phyloP scores from a whole-genome alignment of 1,284 basidiomycete genomes.

The Coriolopsis trogii region DNA sequence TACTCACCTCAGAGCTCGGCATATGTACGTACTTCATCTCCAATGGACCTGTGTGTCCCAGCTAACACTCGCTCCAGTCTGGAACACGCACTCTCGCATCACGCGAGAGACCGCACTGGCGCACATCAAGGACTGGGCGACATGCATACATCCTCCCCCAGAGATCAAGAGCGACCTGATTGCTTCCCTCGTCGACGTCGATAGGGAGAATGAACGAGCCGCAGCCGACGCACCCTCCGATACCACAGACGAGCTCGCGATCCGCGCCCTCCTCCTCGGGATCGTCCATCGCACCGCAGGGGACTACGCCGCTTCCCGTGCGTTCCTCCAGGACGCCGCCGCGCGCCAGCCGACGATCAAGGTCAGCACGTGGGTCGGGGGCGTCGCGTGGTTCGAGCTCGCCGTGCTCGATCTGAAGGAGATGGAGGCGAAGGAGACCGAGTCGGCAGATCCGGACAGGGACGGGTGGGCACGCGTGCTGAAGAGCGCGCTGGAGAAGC shows the following conservation, averaged over 20 bases:
- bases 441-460: constrained; percentile 23
- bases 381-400: constrained; percentile 67
- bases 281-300: constrained; percentile 62
- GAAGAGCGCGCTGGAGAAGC: constrained; percentile 47
- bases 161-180: constrained; percentile 40
- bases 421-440: constrained; percentile 37
- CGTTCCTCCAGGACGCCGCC: constrained; percentile 54
- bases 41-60: constrained; percentile 3
- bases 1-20: constrained; percentile 47
- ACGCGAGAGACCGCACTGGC: constrained; percentile 50
- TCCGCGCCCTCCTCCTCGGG: constrained; percentile 70
- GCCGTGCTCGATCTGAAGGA: constrained; percentile 68
- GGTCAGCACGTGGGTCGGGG: constrained; percentile 66
- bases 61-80: constrained; percentile 48
- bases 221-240: constrained; percentile 48
- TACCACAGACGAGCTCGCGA: constrained; percentile 69
- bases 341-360: constrained; percentile 41
- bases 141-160: constrained; percentile 47
- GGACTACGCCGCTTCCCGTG: constrained; percentile 46
- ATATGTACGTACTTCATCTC: constrained; percentile 50
- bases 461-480: constrained; percentile 52
- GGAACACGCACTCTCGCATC: constrained; percentile 71
- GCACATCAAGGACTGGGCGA: constrained; percentile 54
- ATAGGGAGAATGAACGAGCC: constrained; percentile 11
- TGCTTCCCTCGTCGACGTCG: constrained; percentile 7